These are phyloP conservation scores for Dothideomycetidae sp. DNA, from an alignment of 2,329 filamentous ascomycete genomes.

Conservation along the genomic window DNA sequence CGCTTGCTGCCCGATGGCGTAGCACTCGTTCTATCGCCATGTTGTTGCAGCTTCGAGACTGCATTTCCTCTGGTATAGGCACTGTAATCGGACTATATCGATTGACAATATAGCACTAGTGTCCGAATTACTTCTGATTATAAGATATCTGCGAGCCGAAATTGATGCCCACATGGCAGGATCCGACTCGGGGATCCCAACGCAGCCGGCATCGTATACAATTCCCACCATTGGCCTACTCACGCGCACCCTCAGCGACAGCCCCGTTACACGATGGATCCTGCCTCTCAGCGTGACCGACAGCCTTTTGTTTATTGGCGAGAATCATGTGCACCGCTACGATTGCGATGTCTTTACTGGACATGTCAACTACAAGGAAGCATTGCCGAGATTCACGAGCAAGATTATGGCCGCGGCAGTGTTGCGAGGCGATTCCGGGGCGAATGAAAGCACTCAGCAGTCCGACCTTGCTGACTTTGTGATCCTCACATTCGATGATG, in stretches of 20 bases:
- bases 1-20: too few species aligned
- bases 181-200: too few species aligned
- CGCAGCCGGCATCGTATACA: too few species aligned
- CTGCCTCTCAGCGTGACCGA: conserved; percentile 51
- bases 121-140: too few species aligned
- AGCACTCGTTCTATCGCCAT: too few species aligned
- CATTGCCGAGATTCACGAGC: conserved; percentile 31
- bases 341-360: conserved; percentile 46
- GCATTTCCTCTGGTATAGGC: too few species aligned
- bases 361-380: conserved; percentile 54
- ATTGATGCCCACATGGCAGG: too few species aligned
- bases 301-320: conserved; percentile 79
- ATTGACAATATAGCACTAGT: too few species aligned
- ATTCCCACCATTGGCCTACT: conserved; percentile 48
- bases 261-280: conserved; percentile 61
- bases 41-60: too few species aligned
- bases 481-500: conserved; percentile 58
- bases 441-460: neutral
- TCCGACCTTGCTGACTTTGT: conserved; percentile 44
- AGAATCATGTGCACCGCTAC: conserved; percentile 67
- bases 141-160: too few species aligned
- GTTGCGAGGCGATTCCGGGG: neutral
- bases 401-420: conserved; percentile 5
- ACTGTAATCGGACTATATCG: too few species aligned
- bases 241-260: conserved; percentile 62